Evolutionary conservation across 2,329 filamentous ascomycete genomes (phyloP).

Genomic region (Parasarocladium wereldwijsianum): DNA sequence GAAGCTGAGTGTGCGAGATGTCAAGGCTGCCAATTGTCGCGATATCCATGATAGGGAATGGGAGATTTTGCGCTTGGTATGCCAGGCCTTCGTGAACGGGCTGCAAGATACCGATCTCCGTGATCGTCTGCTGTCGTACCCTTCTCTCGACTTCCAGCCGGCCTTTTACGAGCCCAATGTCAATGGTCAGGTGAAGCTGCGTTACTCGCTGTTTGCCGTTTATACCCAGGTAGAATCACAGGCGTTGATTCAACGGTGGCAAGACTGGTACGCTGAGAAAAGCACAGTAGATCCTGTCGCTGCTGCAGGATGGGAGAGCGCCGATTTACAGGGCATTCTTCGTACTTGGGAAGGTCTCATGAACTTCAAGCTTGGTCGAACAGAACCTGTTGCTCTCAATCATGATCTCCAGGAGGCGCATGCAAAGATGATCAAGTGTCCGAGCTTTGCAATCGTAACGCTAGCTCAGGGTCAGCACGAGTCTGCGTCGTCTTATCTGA

Average conservation of each 20-base stretch:
- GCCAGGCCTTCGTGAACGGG: conserved; percentile 37
- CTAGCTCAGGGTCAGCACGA: conserved; percentile 41
- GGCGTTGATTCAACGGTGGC: conserved; percentile 21
- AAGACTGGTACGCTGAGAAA: no score
- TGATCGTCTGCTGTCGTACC: conserved; percentile 26
- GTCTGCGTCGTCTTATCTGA: conserved; percentile 31
- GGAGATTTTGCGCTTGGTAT: conserved; percentile 34
- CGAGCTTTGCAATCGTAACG: conserved; percentile 31
- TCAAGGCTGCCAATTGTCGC: conserved; percentile 28
- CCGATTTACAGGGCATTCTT: no score
- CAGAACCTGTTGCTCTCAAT: conserved; percentile 35
- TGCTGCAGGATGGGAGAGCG: no score
- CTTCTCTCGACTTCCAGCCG: conserved; percentile 28
- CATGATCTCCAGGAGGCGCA: conserved; percentile 34
- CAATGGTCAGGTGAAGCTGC: no score
- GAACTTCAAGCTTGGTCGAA: no score
- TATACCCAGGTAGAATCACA: conserved; percentile 43
- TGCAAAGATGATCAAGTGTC: conserved; percentile 34
- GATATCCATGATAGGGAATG: conserved; percentile 30
- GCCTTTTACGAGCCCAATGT: conserved; percentile 11
- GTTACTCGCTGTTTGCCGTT: conserved; percentile 38
- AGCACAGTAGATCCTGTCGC: no score
- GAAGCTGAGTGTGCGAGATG: conserved; percentile 32
- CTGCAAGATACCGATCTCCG: conserved; percentile 31
- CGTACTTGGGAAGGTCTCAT: no score